These are phyloP conservation scores for Soucietia sequanensis DNA, from an alignment of 805 yeast species.

Conservation along the genomic window DNA sequence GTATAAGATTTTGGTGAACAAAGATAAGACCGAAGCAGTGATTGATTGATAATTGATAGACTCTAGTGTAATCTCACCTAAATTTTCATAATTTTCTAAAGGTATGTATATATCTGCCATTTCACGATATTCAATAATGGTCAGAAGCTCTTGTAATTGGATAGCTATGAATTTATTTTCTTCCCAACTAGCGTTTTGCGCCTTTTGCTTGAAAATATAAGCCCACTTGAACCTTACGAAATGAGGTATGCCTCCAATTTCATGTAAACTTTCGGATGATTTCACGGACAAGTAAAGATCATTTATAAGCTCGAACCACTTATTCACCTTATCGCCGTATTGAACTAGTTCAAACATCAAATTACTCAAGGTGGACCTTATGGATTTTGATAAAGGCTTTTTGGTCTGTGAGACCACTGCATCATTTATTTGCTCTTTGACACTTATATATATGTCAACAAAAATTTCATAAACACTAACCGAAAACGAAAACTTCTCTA, in stretches of 20 bases:
- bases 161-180: constrained; percentile 25
- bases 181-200: constrained; percentile 28
- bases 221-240: constrained; percentile 34
- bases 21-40: constrained; percentile 65
- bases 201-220: constrained; percentile 24
- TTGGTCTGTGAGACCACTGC: constrained; percentile 16
- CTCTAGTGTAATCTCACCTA: constrained; percentile 53
- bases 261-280: not conserved
- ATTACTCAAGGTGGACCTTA: constrained; percentile 28
- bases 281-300: constrained; percentile 14
- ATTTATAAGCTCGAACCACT: constrained; percentile 48
- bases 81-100: constrained; percentile 57
- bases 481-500: constrained; percentile 20
- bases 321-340: constrained; percentile 41
- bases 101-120: constrained; percentile 25
- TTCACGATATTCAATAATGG: constrained; percentile 5
- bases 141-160: constrained; percentile 18
- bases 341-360: constrained; percentile 36
- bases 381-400: constrained; percentile 18
- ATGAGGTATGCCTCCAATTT: constrained; percentile 3
- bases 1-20: constrained; percentile 55
- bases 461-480: constrained; percentile 47
- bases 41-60: constrained; percentile 62
- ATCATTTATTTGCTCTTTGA: constrained; percentile 24
- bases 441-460: constrained; percentile 39